phyloP scores from a whole-genome alignment of 495 filamentous ascomycete genomes.

The Coniosporium apollinis region DNA sequence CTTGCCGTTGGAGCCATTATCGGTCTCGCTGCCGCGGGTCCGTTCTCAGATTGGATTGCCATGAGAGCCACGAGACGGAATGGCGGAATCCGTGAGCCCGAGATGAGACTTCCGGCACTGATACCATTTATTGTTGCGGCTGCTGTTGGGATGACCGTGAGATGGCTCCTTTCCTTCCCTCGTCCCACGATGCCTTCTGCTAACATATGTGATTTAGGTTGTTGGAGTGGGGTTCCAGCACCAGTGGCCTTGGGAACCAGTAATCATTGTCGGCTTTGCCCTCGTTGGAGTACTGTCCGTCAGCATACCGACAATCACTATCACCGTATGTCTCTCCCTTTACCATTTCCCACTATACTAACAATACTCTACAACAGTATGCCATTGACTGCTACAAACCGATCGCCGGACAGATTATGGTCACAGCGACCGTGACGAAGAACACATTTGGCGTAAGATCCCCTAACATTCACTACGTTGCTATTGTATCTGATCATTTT shows the following conservation, averaged over 20 bases:
- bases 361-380: too few relatives aligned
- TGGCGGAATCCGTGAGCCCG: slow-evolving; percentile 43
- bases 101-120: slow-evolving; percentile 44
- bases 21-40: slow-evolving; percentile 35
- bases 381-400: slow-evolving; percentile 47
- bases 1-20: slow-evolving; percentile 31
- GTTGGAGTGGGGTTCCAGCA: slow-evolving; percentile 40
- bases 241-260: slow-evolving; percentile 35
- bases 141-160: too few relatives aligned
- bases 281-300: slow-evolving; percentile 36
- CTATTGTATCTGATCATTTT: too few relatives aligned
- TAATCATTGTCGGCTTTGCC: slow-evolving; percentile 35
- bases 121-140: too few relatives aligned
- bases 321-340: too few relatives aligned
- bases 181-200: too few relatives aligned
- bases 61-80: slow-evolving; percentile 38
- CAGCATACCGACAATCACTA: slow-evolving; percentile 33
- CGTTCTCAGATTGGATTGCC: slow-evolving; percentile 39
- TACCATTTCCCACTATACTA: too few relatives aligned
- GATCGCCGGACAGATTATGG: slow-evolving; percentile 41
- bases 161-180: too few relatives aligned
- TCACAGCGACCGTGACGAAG: slow-evolving; percentile 44
- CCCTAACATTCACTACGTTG: too few relatives aligned
- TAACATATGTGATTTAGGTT: too few relatives aligned
- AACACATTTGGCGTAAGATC: slow-evolving; percentile 37